Evolutionary conservation across 164 flowering plant species (phyloP).

Genomic region (Vitis vinifera): DNA sequence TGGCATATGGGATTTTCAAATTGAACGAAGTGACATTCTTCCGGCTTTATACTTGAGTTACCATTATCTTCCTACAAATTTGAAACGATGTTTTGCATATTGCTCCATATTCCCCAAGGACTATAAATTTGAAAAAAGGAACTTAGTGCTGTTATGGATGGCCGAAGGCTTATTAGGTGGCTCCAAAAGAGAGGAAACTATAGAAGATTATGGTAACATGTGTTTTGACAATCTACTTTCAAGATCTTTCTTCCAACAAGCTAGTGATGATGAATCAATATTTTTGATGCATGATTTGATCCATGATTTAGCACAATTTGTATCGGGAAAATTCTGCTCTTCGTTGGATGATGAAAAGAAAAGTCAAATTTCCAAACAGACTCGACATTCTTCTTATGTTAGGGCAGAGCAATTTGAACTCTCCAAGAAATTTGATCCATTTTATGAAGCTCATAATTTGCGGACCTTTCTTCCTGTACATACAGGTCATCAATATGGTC

Average conservation of each 20-base stretch:
- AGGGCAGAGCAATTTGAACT: conserved; percentile 1
- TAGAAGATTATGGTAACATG: conserved; percentile 8
- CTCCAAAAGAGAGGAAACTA: not conserved
- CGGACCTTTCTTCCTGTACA: conserved; percentile 14
- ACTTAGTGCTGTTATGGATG: conserved; percentile 19
- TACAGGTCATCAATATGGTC: not conserved
- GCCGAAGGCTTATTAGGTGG: conserved; percentile 10
- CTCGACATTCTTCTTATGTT: conserved; percentile 8
- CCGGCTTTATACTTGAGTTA: no score
- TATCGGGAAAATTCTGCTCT: conserved; percentile 5
- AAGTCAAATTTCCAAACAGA: not conserved
- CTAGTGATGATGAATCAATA: not conserved
- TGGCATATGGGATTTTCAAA: no score
- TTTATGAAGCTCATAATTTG: not conserved
- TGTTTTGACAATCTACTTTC: conserved; percentile 7
- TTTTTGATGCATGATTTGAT: conserved; percentile 15
- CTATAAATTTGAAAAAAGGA: conserved; percentile 9
- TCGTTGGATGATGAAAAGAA: not conserved
- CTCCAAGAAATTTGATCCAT: conserved; percentile 5
- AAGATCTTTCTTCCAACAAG: conserved; percentile 8
- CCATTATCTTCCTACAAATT: conserved; percentile 12
- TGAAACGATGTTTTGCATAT: conserved; percentile 19
- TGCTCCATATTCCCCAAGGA: conserved; percentile 21
- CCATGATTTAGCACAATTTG: conserved; percentile 9
- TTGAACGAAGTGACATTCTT: no score